A percentile compares a stretch with the other conserved stretches of the same genome.
Evolutionary conservation across 2,329 filamentous ascomycete genomes (phyloP).

Genomic region (Teratosphaeriaceae sp.): DNA sequence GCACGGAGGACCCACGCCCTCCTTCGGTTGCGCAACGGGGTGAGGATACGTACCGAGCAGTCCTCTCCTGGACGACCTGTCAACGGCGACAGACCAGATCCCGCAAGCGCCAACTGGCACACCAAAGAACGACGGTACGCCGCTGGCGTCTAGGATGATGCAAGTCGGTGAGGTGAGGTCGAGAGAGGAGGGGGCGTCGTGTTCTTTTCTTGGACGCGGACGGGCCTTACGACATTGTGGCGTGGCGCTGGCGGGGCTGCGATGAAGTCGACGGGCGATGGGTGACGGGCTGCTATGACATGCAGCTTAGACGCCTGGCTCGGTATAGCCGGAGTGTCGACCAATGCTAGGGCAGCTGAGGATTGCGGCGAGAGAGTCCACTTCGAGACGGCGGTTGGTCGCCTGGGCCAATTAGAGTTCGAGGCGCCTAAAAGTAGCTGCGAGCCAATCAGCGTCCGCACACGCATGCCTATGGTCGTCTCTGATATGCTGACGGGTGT

Average conservation of each 20-base stretch:
- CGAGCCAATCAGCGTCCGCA: background rate
- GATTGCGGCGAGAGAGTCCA: background rate
- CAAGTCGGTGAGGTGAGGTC: constrained; percentile 11
- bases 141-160: constrained; percentile 13
- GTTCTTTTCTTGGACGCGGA: constrained; percentile 23
- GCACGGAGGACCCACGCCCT: constrained; percentile 10
- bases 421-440: background rate
- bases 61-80: constrained; percentile 27
- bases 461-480: background rate
- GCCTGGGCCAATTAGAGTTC: background rate
- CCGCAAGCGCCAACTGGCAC: constrained; percentile 24
- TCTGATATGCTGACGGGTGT: background rate
- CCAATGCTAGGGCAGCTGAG: background rate
- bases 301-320: constrained; percentile 7
- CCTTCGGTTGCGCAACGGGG: constrained; percentile 7
- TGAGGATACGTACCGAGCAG: constrained; percentile 24
- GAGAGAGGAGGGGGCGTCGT: constrained; percentile 10
- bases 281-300: constrained; percentile 7
- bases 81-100: constrained; percentile 29
- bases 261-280: constrained; percentile 1
- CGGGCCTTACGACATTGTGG: constrained; percentile 22
- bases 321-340: background rate
- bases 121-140: constrained; percentile 20
- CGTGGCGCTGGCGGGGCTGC: constrained; percentile 10
- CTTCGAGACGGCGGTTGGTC: background rate